Evolutionary conservation across 495 filamentous ascomycete species (phyloP).

Genomic region (Penicillium ucsense): DNA sequence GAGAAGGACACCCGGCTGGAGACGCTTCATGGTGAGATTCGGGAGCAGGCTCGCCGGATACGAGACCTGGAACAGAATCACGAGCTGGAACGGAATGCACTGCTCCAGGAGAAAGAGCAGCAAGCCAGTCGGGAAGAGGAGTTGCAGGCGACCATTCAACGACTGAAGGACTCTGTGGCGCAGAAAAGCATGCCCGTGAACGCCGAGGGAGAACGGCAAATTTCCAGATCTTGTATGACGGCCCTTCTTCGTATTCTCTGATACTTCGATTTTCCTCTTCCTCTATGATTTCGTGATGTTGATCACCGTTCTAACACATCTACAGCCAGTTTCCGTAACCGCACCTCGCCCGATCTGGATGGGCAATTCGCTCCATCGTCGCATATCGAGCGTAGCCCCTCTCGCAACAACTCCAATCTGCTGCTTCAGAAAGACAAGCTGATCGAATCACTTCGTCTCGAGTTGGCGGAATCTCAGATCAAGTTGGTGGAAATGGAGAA

Average conservation of each 20-base stretch:
- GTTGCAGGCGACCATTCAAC: conserved; percentile 76
- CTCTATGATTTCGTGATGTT: neutral
- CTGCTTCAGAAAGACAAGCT: conserved; percentile 91
- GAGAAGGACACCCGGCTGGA: conserved; percentile 76
- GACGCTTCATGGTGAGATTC: conserved; percentile 65
- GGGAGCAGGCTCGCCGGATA: conserved; percentile 66
- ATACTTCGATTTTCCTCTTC: too few species aligned
- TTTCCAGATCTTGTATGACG: conserved; percentile 61
- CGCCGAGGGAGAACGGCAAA: conserved; percentile 51
- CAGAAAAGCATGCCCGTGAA: conserved; percentile 55
- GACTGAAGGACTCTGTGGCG: conserved; percentile 76
- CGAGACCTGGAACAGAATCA: conserved; percentile 84
- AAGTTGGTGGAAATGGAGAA: conserved; percentile 93
- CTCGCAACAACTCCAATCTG: conserved; percentile 76
- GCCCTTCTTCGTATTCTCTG: neutral
- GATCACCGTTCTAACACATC: conserved; percentile 13
- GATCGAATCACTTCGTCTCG: conserved; percentile 83
- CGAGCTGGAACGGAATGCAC: conserved; percentile 76
- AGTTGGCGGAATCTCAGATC: conserved; percentile 90
- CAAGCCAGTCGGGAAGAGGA: conserved; percentile 75
- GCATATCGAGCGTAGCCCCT: conserved; percentile 67
- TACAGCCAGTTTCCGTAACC: conserved; percentile 45
- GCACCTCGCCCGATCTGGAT: conserved; percentile 38
- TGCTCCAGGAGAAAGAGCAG: conserved; percentile 86
- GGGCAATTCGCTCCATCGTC: conserved; percentile 85